Conservation (phyloP, 176 grass and related monocot genomes). For the Aegilops bicornis region DNA sequence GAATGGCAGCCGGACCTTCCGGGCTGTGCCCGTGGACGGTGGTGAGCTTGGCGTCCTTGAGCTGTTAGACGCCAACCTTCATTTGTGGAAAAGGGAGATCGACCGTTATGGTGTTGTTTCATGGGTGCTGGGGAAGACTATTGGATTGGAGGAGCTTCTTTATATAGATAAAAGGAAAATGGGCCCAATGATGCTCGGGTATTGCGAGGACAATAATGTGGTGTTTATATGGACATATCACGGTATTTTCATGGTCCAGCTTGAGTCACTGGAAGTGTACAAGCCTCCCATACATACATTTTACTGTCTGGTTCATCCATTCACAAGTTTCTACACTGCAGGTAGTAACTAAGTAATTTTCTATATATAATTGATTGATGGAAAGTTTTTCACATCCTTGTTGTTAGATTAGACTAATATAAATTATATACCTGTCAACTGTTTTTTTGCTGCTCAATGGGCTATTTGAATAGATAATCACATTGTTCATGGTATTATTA, state of each 20-base stretch:
- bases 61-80: background rate
- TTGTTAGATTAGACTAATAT: background rate
- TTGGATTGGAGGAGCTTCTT: background rate
- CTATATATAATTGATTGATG: background rate
- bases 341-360: background rate
- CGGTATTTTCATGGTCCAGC: background rate
- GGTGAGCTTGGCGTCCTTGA: background rate
- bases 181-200: background rate
- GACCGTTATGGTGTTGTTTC: background rate
- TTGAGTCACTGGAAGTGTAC: background rate
- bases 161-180: background rate
- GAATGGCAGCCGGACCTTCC: no score
- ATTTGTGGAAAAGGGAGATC: background rate
- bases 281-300: no score
- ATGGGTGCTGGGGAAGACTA: constrained; percentile 3
- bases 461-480: no score
- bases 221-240: background rate
- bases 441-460: no score
- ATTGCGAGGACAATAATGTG: background rate
- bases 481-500: no score
- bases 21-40: background rate
- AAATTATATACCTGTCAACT: background rate
- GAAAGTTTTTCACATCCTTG: background rate
- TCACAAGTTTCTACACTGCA: background rate
- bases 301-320: background rate